Conservation (phyloP, 1,284 basidiomycete species). For the Afroboletus lepidellus region DNA sequence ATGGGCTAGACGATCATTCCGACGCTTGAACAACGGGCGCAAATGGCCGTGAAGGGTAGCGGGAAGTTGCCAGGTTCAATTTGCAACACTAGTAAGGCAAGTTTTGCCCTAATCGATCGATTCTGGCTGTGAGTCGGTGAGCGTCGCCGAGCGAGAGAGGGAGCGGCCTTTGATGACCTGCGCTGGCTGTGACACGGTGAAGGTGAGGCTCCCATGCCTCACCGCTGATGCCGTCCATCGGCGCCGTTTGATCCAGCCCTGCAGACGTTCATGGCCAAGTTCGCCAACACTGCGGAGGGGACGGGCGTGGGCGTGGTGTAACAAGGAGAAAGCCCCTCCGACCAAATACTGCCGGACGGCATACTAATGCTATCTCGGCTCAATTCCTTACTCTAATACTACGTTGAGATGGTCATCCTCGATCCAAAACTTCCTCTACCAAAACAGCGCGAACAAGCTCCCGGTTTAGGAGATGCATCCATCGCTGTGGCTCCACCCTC, state of each 20-base stretch:
- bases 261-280: neutral
- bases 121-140: conserved; percentile 8
- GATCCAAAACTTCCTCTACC: conserved; percentile 1
- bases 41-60: conserved; percentile 22
- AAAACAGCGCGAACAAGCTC: conserved; percentile 9
- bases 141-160: conserved; percentile 3
- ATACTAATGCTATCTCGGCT: neutral
- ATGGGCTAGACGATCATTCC: conserved; percentile 24
- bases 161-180: conserved; percentile 13
- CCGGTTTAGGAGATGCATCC: neutral
- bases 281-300: neutral
- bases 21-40: conserved; percentile 11
- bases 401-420: conserved; percentile 5
- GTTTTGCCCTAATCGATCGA: conserved; percentile 14
- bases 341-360: neutral
- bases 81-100: conserved; percentile 17
- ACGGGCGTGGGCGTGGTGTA: neutral
- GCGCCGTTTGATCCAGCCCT: neutral
- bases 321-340: neutral
- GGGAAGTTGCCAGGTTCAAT: conserved; percentile 15
- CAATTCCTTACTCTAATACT: neutral
- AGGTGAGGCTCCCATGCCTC: conserved; percentile 11
- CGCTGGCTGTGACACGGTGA: conserved; percentile 7
- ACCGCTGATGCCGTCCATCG: conserved; percentile 3
- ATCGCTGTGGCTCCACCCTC: conserved; percentile 26